Evolutionary conservation across 371 early-diverging fungal genomes (phyloP), one percentile per base, ranked within the genome.

Genomic region (Massospora cicadina): DNA sequence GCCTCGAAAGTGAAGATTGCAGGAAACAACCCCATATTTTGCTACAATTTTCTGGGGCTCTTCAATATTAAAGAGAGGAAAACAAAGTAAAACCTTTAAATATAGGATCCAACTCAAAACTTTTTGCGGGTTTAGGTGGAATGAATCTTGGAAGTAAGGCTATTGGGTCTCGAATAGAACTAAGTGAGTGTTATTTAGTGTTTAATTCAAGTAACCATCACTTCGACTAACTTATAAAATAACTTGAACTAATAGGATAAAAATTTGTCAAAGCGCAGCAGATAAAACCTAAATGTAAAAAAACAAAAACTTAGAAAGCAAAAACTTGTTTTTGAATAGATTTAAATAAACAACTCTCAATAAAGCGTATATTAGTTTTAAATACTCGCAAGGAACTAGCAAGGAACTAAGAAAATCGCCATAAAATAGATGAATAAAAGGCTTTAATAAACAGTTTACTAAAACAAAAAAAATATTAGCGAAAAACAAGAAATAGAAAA

Each of bases 1-100:
- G 1, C 82, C 79, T 33, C 80, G 76, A 64, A 92, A 74, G 65
- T 85, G 84, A 33, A 89, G 70, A 66, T 86, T 87, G 69, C 84
- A 85, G 32, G 82, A 83, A 5, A 86, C 83, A 69, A 81, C 76
- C 67, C 78, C 71, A 70, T 82, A 80, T 0, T 84, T 82, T n/a
- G 81, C 71, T 55, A 76, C 73, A 67, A 79, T 74, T 65, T 74
- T 67, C 57, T 76, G 57, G 54, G 80, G 74, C 55, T 73, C 75
- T 67, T 55, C 26, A 56, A 55, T 25, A 7, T 66, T 21, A 54
- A 55, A 29, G 23, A 54, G 12, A 21, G 25, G 23, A 10, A 63
- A 33, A 63, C 21, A 2, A 29, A 13, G 21, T 27, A 21, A 54
- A 54, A 62, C 62, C 43, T 62, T 30, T 62, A 33, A 43, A 62